Evolutionary conservation across 176 grass and related monocot species (phyloP).

Genomic region (Aegilops bicornis): DNA sequence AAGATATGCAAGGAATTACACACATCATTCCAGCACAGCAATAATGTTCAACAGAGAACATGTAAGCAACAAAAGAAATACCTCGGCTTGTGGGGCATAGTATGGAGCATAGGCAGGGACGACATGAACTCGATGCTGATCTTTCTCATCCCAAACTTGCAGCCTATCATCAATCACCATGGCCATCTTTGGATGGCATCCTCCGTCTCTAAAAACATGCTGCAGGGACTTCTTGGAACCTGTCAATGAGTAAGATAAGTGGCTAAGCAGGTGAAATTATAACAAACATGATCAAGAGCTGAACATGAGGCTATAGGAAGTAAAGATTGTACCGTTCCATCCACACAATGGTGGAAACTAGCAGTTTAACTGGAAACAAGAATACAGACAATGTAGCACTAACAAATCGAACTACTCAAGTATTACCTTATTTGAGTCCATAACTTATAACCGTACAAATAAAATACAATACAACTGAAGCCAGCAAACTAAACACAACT

Average conservation of each 20-base stretch:
- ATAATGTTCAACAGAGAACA: constrained; percentile 20
- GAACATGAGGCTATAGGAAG: not conserved
- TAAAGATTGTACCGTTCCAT: constrained; percentile 9
- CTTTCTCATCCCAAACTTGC: constrained; percentile 94
- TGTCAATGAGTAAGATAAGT: not conserved
- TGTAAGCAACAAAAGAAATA: constrained; percentile 35
- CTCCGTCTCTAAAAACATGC: constrained; percentile 81
- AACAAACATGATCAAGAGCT: not conserved
- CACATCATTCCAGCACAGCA: not conserved
- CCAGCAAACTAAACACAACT: not conserved
- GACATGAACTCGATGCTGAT: constrained; percentile 96
- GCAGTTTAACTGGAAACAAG: not conserved
- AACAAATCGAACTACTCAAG: not conserved
- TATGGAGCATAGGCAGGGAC: constrained; percentile 92
- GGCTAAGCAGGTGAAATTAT: not conserved
- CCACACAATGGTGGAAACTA: not conserved
- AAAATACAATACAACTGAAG: constrained; percentile 1
- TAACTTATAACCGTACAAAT: constrained; percentile 1
- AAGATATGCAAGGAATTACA: constrained; percentile 31
- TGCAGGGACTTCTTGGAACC: constrained; percentile 80
- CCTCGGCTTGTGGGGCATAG: constrained; percentile 95
- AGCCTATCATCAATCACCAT: constrained; percentile 99
- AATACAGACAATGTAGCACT: not conserved
- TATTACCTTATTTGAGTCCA: not conserved
- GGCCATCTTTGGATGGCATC: constrained; percentile 96